Base-by-base conservation (phyloP, 106 monocot species). In the Iris macrosiphon region DNA sequence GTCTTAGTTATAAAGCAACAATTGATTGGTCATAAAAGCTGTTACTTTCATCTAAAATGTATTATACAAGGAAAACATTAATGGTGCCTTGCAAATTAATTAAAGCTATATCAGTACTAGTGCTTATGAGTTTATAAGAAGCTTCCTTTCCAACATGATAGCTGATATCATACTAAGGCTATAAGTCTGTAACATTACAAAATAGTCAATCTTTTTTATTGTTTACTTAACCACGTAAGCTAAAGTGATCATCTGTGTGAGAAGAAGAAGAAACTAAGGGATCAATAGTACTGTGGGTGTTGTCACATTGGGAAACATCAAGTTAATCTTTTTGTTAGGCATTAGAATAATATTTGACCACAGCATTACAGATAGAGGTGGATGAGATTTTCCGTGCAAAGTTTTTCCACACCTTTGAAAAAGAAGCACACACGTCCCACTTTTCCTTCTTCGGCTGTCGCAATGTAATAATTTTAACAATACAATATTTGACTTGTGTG, bases 331-430 rank as follows among this genome's bases (percentile, higher is more conserved):
- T 18, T 1, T 42, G 18, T 53, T 32, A 32, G 8, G 54, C 15
- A 65, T 45, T 55, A 65, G 9, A 23, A 28, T 55, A 65, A 55
- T 55, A 45, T 55, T 54, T 65, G 65, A 55, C 45, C 31, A 14
- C 0, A 5, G 1, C 19, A 45, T 20, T 24, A 10, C 16, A 31
- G 31, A 45, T 61, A 22, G 20, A 15, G 54, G 45, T 57, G 45
- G 65, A 57, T 67, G 57, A 47, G 46, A 57, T 46, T 57, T 6
- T 23, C 13, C 29, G 0, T 46, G 30, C 55, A 30, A 43, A 41
- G 15, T 4, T 52, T 64, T 64, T 64, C 52, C 28, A 6, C 26
- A 12, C 16, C 25, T 41, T 58, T 40, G 57, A 58, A 58, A 55
- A 37, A 22, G 55, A n/a, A n/a, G 14, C 24, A 5, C 29, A 4